Conservation (phyloP, 345 rosid genomes). For the Acer yangbiense region DNA sequence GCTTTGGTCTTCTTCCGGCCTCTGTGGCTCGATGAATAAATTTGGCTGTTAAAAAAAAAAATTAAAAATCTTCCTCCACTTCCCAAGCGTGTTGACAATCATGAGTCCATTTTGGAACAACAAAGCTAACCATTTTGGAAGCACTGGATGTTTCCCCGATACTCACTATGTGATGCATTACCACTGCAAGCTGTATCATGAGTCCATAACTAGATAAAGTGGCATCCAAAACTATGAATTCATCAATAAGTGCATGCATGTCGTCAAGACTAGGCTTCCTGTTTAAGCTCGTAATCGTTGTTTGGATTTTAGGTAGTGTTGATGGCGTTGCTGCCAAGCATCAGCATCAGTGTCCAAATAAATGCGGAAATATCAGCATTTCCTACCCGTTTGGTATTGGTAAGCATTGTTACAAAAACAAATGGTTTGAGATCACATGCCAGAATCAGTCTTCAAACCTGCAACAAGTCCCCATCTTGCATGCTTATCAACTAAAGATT, state of each 20-base stretch:
- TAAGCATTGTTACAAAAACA: constrained; percentile 16
- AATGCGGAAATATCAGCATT: constrained; percentile 26
- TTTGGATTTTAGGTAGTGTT: constrained; percentile 4
- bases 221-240: neutral
- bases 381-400: constrained; percentile 27
- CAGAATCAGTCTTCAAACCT: neutral
- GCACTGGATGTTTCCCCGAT: neutral
- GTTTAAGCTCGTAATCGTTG: neutral
- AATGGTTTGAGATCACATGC: constrained; percentile 21
- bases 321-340: constrained; percentile 9
- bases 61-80: too few relatives aligned
- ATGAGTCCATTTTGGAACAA: neutral
- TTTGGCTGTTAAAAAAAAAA: too few relatives aligned
- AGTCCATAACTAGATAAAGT: too few relatives aligned
- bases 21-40: too few relatives aligned
- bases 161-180: neutral
- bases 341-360: neutral
- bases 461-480: constrained; percentile 2
- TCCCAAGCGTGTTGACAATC: too few relatives aligned
- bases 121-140: neutral
- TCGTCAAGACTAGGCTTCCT: neutral
- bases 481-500: constrained; percentile 15
- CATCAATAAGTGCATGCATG: neutral
- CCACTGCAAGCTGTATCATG: neutral
- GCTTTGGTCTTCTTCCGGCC: too few relatives aligned